Evolutionary conservation across 2,329 filamentous ascomycete genomes (phyloP), one percentile per base, ranked within the genome.

Genomic region (Xenosphaeropsis pyriputrescens): DNA sequence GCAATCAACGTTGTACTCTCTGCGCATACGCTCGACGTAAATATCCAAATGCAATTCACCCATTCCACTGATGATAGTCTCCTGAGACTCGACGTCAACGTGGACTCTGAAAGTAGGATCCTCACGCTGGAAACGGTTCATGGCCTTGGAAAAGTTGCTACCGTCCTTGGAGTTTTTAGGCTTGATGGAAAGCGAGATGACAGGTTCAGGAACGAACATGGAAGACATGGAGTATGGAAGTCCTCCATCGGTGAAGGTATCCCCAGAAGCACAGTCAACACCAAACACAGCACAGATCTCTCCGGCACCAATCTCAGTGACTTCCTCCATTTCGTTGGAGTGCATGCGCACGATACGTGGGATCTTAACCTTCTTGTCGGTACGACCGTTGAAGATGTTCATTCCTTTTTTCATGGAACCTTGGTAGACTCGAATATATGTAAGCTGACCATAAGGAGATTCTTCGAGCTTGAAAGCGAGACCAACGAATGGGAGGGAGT

Each of bases 271-370:
- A 58, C 91, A 98, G 52, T 98, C 91, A 39, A 98, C 84, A 54
- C 91, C 91, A 55, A 98, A 98, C 41, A 98, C 91, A 43, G 91
- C 91, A 57, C 91, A 98, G 46, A 98, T 98, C 61, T 98, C 91
- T 60, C 91, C 91, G 38, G 91, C 89, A 37, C 88, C 85, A 45
- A 98, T 81, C 59, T 95, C 88, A 39, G 64, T 68, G 19, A 95
- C 85, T 55, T 98, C 91, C 60, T 98, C 91, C 89, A 98, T 94
- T 56, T 98, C 91, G 57, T 96, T 94, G 34, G 88, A 94, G 67
- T 98, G 91, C 91, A 98, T 98, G 45, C 91, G 85, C 44, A 98
- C 91, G 52, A 98, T 96, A 55, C 89, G 83, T 15, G 91, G 91
- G 41, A 98, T 80, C 62, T 93, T 88, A 56, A 98, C 81, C 67